A percentile compares a stretch with the other conserved stretches of the same genome.
phyloP scores from a whole-genome alignment of 768 basidiomycete genomes.

The Lactifluus echinatus region DNA sequence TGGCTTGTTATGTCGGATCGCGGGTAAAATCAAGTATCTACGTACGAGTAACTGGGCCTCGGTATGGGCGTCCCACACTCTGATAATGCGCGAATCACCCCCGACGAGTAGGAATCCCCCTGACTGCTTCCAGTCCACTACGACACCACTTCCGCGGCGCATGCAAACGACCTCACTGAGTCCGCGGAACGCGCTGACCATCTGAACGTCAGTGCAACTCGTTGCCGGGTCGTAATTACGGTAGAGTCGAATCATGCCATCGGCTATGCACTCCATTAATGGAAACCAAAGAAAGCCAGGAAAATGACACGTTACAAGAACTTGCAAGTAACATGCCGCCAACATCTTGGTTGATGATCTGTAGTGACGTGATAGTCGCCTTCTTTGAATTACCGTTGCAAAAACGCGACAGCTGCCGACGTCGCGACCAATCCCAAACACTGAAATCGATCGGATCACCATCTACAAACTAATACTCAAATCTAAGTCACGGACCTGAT shows the following conservation, averaged over 20 bases:
- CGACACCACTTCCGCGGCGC: slow-evolving; percentile 72
- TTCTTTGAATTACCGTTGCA: slow-evolving; percentile 81
- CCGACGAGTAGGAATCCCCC: slow-evolving; percentile 81
- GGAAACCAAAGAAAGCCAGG: not conserved
- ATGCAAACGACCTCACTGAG: slow-evolving; percentile 68
- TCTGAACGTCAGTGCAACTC: slow-evolving; percentile 67
- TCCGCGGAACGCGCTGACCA: slow-evolving; percentile 91
- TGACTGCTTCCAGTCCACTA: slow-evolving; percentile 91
- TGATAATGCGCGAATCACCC: slow-evolving; percentile 82
- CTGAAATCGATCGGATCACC: slow-evolving; percentile 32
- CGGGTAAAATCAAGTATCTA: not conserved
- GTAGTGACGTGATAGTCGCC: slow-evolving; percentile 77
- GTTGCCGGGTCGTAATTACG: slow-evolving; percentile 79
- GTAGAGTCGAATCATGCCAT: slow-evolving; percentile 86
- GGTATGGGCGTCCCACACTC: slow-evolving; percentile 92
- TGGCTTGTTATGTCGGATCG: not conserved
- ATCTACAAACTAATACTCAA: not conserved
- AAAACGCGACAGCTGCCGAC: slow-evolving; percentile 71
- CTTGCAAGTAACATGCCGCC: slow-evolving; percentile 84
- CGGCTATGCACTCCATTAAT: slow-evolving; percentile 42
- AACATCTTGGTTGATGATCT: slow-evolving; percentile 93
- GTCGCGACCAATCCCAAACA: slow-evolving; percentile 90
- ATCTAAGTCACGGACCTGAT: slow-evolving; percentile 50
- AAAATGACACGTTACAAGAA: slow-evolving; percentile 44
- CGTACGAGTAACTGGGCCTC: slow-evolving; percentile 70